Percentiles rank a stretch among this genome's conserved stretches.
Evolutionary conservation across 2,329 filamentous ascomycete species (phyloP).

Genomic region (Graphium sp.): DNA sequence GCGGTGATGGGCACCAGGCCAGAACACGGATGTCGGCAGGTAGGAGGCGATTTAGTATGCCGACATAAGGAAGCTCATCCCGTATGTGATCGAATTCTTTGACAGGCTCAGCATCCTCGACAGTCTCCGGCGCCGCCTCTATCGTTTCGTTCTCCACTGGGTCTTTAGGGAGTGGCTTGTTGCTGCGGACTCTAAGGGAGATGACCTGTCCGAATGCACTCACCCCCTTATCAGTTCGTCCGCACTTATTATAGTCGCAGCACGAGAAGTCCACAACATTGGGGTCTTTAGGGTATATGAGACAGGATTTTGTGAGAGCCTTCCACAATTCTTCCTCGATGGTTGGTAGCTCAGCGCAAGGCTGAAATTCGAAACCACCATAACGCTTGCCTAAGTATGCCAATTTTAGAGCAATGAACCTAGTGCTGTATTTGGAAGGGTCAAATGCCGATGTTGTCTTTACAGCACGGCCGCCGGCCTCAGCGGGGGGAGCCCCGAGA

Average conservation of each 20-base stretch:
- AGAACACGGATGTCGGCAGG: constrained; percentile 80
- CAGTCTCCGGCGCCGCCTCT: constrained; percentile 2
- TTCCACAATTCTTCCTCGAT: constrained; percentile 93
- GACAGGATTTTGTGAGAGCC: constrained; percentile 61
- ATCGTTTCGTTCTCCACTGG: constrained; percentile 6
- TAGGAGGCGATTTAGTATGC: constrained; percentile 71
- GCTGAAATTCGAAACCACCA: constrained; percentile 82
- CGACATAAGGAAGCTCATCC: constrained; percentile 74
- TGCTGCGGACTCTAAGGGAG: constrained; percentile 66
- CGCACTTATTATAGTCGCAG: constrained; percentile 89
- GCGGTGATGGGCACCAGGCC: constrained; percentile 80
- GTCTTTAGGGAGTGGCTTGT: constrained; percentile 37
- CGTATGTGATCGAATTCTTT: constrained; percentile 45
- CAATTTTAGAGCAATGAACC: constrained; percentile 80
- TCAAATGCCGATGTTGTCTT: constrained; percentile 50
- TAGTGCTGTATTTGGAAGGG: constrained; percentile 63
- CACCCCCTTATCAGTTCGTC: constrained; percentile 81
- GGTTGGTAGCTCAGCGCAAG: constrained; percentile 54
- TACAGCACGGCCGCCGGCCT: constrained; percentile 6
- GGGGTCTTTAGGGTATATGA: constrained; percentile 57
- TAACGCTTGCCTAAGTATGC: constrained; percentile 86
- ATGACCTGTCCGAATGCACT: constrained; percentile 96
- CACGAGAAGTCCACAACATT: constrained; percentile 61
- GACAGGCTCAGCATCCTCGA: constrained; percentile 10
- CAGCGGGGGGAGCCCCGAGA: neutral